Conservation (phyloP, 2,329 filamentous ascomycete genomes). For the Diaporthe amygdali region DNA sequence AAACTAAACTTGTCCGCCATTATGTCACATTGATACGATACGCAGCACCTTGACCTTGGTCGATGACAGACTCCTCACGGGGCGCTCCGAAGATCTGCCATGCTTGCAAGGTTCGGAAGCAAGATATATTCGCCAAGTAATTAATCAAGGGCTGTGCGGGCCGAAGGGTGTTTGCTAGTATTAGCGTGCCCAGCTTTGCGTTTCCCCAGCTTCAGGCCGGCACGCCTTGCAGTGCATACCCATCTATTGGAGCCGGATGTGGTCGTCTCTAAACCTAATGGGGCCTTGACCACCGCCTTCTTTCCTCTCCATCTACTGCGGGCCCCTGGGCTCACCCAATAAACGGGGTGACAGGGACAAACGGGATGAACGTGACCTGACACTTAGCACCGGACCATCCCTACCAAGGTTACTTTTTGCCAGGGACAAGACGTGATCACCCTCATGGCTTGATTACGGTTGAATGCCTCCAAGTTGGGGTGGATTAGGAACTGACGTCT, state of each 20-base stretch:
- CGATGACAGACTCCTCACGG: not conserved
- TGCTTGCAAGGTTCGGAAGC: not conserved
- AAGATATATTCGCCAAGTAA: slow-evolving; percentile 16
- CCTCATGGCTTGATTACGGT: not conserved
- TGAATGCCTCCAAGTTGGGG: not conserved
- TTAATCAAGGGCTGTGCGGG: slow-evolving; percentile 9
- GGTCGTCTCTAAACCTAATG: slow-evolving; percentile 23
- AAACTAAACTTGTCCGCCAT: no score
- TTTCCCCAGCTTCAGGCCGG: not conserved
- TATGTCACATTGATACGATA: not conserved
- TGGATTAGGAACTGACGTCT: not conserved
- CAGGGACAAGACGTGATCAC: not conserved
- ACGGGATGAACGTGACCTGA: slow-evolving; percentile 4
- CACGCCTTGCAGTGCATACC: not conserved
- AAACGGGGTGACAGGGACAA: not conserved
- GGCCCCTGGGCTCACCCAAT: not conserved
- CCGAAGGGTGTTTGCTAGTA: slow-evolving; percentile 1
- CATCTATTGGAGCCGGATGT: not conserved
- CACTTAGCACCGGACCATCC: not conserved
- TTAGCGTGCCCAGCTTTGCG: not conserved
- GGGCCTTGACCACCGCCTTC: slow-evolving; percentile 17
- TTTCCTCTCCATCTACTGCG: not conserved
- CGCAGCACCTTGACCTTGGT: not conserved
- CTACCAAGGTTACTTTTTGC: not conserved
- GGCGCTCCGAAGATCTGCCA: not conserved